Evolutionary conservation across 805 yeast genomes (phyloP).

Genomic region (Wickerhamiella domercqiae): DNA sequence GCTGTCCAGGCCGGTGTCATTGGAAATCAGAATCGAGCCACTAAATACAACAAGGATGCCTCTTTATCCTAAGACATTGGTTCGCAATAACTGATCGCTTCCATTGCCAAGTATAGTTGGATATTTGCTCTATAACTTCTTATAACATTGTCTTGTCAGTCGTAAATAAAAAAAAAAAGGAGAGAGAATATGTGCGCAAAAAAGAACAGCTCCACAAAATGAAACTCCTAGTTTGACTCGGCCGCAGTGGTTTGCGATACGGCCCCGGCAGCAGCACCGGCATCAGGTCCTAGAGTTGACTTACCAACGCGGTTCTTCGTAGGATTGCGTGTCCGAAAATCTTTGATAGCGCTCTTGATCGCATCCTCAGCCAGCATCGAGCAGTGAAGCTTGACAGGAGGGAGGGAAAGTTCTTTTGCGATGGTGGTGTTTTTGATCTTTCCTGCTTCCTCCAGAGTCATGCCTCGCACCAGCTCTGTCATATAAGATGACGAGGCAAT

Average conservation of each 20-base stretch:
- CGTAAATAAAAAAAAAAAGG: no score
- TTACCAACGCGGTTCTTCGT: slow-evolving; percentile 27
- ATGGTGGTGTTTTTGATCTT: slow-evolving; percentile 84
- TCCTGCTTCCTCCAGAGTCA: slow-evolving; percentile 85
- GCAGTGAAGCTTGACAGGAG: slow-evolving; percentile 95
- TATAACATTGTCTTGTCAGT: no score
- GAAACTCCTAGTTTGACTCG: no score
- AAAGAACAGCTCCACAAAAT: no score
- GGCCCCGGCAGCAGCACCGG: slow-evolving; percentile 18
- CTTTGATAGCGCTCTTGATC: slow-evolving; percentile 91
- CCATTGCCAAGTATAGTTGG: no score
- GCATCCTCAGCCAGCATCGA: slow-evolving; percentile 99
- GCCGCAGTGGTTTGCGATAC: not conserved
- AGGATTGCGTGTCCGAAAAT: slow-evolving; percentile 70
- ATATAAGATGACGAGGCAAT: slow-evolving; percentile 92
- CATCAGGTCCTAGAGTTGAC: slow-evolving; percentile 45
- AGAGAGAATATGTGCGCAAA: no score
- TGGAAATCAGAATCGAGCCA: no score
- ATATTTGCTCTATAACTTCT: no score
- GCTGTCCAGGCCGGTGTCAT: no score
- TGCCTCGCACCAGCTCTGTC: slow-evolving; percentile 90
- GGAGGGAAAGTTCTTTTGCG: slow-evolving; percentile 85
- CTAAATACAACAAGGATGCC: no score
- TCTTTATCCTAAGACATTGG: no score
- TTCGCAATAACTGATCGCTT: no score